Evolutionary conservation across 1,284 basidiomycete species (phyloP).

Genomic region (Trichosporon coremiiforme): DNA sequence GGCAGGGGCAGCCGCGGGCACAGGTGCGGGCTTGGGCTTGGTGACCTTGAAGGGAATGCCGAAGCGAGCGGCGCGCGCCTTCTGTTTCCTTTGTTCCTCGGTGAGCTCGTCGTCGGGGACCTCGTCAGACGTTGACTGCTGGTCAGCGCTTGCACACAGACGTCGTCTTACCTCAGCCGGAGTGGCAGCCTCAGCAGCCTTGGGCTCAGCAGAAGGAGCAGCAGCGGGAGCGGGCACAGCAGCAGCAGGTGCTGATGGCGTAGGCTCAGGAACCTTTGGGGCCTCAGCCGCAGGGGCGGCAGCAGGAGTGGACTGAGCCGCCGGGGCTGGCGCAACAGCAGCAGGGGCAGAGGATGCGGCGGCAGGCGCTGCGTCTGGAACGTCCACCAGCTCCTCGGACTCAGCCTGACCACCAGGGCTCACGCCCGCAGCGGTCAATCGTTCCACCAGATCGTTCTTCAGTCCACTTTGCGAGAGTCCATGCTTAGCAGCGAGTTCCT

Average conservation of each 20-base stretch:
- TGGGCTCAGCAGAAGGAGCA: not conserved
- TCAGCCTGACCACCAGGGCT: constrained; percentile 30
- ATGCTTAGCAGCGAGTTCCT: constrained; percentile 53
- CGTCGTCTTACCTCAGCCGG: constrained; percentile 19
- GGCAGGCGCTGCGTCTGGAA: not conserved
- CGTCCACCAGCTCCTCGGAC: constrained; percentile 34
- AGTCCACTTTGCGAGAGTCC: constrained; percentile 51
- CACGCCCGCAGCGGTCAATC: constrained; percentile 51
- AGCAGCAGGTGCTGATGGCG: not conserved
- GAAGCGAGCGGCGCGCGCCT: constrained; percentile 55
- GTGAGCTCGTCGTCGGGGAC: constrained; percentile 34
- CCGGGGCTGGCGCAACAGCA: not conserved
- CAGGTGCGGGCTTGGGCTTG: constrained; percentile 27
- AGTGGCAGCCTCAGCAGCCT: constrained; percentile 16
- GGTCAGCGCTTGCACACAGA: not conserved
- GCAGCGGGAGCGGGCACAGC: not conserved
- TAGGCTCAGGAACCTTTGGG: not conserved
- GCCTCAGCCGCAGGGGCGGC: constrained; percentile 1
- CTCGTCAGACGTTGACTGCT: constrained; percentile 20
- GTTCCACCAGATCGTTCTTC: constrained; percentile 57
- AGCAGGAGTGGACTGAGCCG: constrained; percentile 14
- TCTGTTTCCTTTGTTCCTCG: constrained; percentile 51
- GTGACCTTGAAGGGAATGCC: constrained; percentile 48
- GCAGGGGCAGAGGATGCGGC: not conserved
- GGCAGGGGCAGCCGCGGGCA: not conserved